Evolutionary conservation across 2,329 filamentous ascomycete species (phyloP).

Genomic region (Sporothrix brasiliensis): DNA sequence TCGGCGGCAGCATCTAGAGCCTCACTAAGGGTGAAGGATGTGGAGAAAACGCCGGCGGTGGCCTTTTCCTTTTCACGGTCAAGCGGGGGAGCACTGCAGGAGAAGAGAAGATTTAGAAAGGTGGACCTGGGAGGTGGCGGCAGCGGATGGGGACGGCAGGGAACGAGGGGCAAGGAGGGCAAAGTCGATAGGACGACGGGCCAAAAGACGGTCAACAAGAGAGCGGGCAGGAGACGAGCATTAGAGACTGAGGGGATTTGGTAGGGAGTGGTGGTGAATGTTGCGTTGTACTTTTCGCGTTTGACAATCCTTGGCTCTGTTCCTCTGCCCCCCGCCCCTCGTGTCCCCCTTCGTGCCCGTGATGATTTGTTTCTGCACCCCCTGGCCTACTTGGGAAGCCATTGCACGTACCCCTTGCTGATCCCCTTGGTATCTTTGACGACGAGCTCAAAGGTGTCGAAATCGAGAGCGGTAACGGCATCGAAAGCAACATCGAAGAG

Average conservation of each 20-base stretch:
- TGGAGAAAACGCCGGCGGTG: slow-evolving; percentile 66
- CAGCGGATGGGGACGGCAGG: not conserved
- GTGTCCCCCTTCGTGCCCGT: not conserved
- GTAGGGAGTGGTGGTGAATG: not conserved
- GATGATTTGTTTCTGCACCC: slow-evolving; percentile 33
- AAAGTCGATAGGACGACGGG: not conserved
- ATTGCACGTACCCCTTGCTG: slow-evolving; percentile 97
- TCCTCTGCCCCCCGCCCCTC: not conserved
- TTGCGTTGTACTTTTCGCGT: slow-evolving; percentile 4
- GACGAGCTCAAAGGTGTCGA: slow-evolving; percentile 82
- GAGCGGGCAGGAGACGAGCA: not conserved
- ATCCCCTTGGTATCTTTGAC: slow-evolving; percentile 86
- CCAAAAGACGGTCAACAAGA: not conserved
- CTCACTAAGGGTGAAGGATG: slow-evolving; percentile 72
- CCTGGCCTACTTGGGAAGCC: slow-evolving; percentile 74
- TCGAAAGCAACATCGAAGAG: slow-evolving; percentile 96
- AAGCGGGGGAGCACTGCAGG: slow-evolving; percentile 54
- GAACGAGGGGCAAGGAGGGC: not conserved
- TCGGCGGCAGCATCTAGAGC: slow-evolving; percentile 82
- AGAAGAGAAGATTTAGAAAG: slow-evolving; percentile 46
- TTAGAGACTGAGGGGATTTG: not conserved
- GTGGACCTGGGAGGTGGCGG: not conserved
- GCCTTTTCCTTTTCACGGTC: slow-evolving; percentile 76
- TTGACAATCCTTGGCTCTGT: not conserved
- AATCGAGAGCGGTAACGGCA: slow-evolving; percentile 90